These are phyloP conservation scores for Yarrowia sp. DNA, from an alignment of 805 yeast genomes.

Conservation along the genomic window DNA sequence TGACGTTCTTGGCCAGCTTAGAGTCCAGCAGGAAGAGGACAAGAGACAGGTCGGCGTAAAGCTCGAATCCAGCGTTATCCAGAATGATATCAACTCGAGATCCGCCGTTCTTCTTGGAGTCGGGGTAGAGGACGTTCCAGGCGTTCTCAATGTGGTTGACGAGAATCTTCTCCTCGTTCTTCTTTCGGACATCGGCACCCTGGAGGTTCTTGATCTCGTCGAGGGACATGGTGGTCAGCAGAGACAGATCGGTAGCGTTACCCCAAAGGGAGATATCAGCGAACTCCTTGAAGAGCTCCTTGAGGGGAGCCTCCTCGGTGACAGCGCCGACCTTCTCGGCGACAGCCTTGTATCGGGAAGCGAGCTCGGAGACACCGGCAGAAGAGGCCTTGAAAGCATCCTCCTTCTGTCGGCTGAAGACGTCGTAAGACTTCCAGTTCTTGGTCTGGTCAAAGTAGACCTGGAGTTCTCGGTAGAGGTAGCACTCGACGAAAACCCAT, in stretches of 20 bases:
- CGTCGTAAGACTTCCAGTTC: conserved; percentile 67
- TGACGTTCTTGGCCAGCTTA: conserved; percentile 66
- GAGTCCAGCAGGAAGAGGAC: conserved; percentile 73
- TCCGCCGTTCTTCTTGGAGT: conserved; percentile 42
- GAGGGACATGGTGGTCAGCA: conserved; percentile 70
- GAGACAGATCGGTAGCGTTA: conserved; percentile 92
- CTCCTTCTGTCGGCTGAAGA: conserved; percentile 73
- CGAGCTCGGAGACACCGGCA: conserved; percentile 80
- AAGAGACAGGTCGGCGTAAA: conserved; percentile 81
- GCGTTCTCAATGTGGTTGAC: conserved; percentile 75
- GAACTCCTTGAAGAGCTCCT: conserved; percentile 77
- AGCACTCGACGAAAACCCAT: conserved; percentile 89
- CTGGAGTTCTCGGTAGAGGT: conserved; percentile 66
- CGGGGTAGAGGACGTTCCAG: conserved; percentile 56
- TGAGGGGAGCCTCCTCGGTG: conserved; percentile 54
- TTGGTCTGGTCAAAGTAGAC: conserved; percentile 47
- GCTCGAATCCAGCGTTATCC: conserved; percentile 95
- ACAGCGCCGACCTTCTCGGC: conserved; percentile 47
- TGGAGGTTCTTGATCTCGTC: conserved; percentile 92
- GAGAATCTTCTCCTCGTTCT: conserved; percentile 78
- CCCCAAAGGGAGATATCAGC: conserved; percentile 95
- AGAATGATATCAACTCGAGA: conserved; percentile 79
- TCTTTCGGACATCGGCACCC: conserved; percentile 84
- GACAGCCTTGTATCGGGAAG: conserved; percentile 63
- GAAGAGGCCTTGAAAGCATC: conserved; percentile 76